Percentiles rank a stretch among this genome's conserved stretches.
Evolutionary conservation across 2,329 filamentous ascomycete genomes (phyloP).

Genomic region (Ascosphaera aggregata): DNA sequence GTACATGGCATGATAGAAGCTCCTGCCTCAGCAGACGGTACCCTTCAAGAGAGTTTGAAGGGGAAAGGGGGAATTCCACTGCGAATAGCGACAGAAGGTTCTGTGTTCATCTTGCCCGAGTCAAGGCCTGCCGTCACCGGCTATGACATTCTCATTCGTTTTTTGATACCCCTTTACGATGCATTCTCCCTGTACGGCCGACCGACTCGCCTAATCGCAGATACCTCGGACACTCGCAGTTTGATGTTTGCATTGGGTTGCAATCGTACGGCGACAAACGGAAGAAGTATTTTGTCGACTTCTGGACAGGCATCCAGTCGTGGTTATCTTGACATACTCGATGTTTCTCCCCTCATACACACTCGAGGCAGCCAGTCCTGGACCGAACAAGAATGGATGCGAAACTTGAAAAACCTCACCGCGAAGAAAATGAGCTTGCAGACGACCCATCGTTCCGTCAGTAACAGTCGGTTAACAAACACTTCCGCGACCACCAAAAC

Average conservation of each 20-base stretch:
- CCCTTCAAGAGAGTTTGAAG: too few relatives aligned
- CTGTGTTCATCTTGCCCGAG: conserved; percentile 96
- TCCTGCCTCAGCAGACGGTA: too few relatives aligned
- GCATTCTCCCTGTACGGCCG: conserved; percentile 81
- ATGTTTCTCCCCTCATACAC: conserved; percentile 60
- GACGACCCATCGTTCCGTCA: too few relatives aligned
- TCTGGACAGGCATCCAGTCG: too few relatives aligned
- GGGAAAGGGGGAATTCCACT: too few relatives aligned
- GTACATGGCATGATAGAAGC: conserved; percentile 64
- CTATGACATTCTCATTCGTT: conserved; percentile 86
- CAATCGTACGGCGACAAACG: conserved; percentile 57
- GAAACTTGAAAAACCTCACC: conserved; percentile 70
- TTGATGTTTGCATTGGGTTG: conserved; percentile 98
- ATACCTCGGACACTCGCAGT: conserved; percentile 63
- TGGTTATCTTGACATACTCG: conserved; percentile 76
- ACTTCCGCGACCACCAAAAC: conserved; percentile 20
- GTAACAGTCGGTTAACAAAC: conserved; percentile 41
- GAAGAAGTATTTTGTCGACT: too few relatives aligned
- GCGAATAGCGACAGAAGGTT: conserved; percentile 87
- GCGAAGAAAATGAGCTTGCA: conserved; percentile 16
- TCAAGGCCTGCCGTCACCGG: conserved; percentile 74
- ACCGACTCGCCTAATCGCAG: conserved; percentile 65
- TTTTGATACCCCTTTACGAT: conserved; percentile 84
- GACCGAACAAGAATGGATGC: conserved; percentile 78
- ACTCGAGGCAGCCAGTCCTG: conserved; percentile 53